Evolutionary conservation across 2,329 filamentous ascomycete genomes (phyloP), one percentile per base, ranked within the genome.

Genomic region (Trichoderma gracile): DNA sequence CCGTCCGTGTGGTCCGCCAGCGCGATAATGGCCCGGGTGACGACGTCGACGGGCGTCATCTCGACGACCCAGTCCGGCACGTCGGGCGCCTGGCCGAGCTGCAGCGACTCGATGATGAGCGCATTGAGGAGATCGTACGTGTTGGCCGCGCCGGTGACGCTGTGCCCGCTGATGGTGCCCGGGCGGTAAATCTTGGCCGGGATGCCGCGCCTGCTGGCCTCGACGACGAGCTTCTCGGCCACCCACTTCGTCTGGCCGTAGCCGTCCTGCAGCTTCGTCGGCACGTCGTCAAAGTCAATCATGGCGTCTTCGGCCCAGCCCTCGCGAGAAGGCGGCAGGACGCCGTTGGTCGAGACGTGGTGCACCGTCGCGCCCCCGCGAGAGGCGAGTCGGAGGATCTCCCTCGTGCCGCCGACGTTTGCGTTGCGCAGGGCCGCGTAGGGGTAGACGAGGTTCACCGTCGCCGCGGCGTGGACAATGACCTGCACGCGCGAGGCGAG

Each of bases 231-330:
- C 73, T 89, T 86, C 73, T 93, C 90, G 3, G 90, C 89, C 33
- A 91, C 90, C 90, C 90, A 93, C 73, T 93, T 93, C 0, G 89
- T 91, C 75, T 92, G 90, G 0, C 89, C 89, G 67, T 93, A 93
- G 1, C 90, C 90, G 70, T 92, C 89, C 1, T 84, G 77, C 5
- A 93, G 79, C 73, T 89, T 89, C 49, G 81, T 84, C 0, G 89
- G 87, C 1, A 93, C 90, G 53, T 88, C 85, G 14, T 89, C 84
- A 5, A 91, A 82, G 33, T 83, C 80, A 17, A 93, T 79, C 78
- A 89, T 87, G 10, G 85, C 79, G 67, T 88, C 84, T 73, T 93
- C 91, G 1, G 84, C 76, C 90, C 90, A 93, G 12, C 90, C 89
- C 45, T 86, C 81, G 5, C 82, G 81, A 0, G 88, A 90, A 8